These are phyloP conservation scores for Paspalum notatum DNA, from an alignment of 176 grass and related monocot species.

Conservation along the genomic window DNA sequence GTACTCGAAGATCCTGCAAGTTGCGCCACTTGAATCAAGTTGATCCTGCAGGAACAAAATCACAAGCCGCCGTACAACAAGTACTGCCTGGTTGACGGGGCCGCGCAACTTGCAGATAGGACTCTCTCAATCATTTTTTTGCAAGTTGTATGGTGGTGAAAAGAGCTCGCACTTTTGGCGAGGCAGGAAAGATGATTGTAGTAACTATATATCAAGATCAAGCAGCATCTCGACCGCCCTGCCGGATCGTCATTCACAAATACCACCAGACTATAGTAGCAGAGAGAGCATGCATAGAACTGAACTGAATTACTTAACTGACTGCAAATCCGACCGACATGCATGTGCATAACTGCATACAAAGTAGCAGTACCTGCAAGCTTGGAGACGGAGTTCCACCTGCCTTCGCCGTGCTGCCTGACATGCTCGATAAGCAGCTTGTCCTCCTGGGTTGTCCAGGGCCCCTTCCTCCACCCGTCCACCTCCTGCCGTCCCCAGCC, in stretches of 20 bases:
- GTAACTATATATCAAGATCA: neutral
- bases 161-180: neutral
- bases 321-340: too few relatives aligned
- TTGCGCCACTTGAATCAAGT: neutral
- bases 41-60: neutral
- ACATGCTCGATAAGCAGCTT: conserved; percentile 77
- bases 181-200: neutral
- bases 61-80: conserved; percentile 2
- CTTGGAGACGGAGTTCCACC: conserved; percentile 94
- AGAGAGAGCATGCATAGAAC: too few relatives aligned
- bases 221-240: neutral
- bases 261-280: too few relatives aligned
- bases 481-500: conserved; percentile 49
- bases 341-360: too few relatives aligned
- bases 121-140: neutral
- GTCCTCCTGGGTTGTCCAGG: conserved; percentile 91
- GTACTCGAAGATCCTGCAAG: conserved; percentile 10
- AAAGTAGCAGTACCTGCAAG: conserved; percentile 62
- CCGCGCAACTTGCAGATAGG: conserved; percentile 4
- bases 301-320: too few relatives aligned
- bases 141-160: conserved; percentile 7
- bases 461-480: conserved; percentile 87
- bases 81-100: neutral
- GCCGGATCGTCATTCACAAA: too few relatives aligned
- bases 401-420: conserved; percentile 82